Conservation (phyloP, 2,329 filamentous ascomycete species). For the Calonectria naviculata region DNA sequence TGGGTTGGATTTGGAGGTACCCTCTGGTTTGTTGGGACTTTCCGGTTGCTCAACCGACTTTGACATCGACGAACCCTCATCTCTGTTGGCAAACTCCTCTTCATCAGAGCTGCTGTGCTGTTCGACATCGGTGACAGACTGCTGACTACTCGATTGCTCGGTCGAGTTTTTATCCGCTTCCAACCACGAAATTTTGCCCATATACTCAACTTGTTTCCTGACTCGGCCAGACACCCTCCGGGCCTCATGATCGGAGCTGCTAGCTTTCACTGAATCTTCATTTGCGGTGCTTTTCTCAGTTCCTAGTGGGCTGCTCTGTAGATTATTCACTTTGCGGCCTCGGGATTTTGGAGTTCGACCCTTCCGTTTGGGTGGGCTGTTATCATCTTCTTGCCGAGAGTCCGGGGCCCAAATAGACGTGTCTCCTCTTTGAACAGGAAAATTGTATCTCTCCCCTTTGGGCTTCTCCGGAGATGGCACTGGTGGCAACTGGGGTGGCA, state of each 20-base stretch:
- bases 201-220: conserved; percentile 43
- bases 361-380: background rate
- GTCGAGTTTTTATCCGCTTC: conserved; percentile 31
- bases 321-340: background rate
- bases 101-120: conserved; percentile 15
- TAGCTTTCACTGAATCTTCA: background rate
- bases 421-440: conserved; percentile 42
- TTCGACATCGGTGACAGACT: conserved; percentile 17
- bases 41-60: background rate
- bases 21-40: background rate
- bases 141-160: conserved; percentile 25
- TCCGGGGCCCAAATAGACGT: conserved; percentile 49
- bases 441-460: conserved; percentile 44
- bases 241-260: conserved; percentile 21
- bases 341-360: background rate
- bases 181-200: conserved; percentile 44
- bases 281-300: background rate
- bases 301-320: background rate
- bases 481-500: background rate
- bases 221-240: conserved; percentile 41
- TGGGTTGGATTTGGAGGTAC: background rate
- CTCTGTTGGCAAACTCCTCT: background rate
- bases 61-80: background rate
- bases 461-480: conserved; percentile 22
- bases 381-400: conserved; percentile 13